phyloP scores from a whole-genome alignment of 2,329 filamentous ascomycete species.

The Fusarium sp. region DNA sequence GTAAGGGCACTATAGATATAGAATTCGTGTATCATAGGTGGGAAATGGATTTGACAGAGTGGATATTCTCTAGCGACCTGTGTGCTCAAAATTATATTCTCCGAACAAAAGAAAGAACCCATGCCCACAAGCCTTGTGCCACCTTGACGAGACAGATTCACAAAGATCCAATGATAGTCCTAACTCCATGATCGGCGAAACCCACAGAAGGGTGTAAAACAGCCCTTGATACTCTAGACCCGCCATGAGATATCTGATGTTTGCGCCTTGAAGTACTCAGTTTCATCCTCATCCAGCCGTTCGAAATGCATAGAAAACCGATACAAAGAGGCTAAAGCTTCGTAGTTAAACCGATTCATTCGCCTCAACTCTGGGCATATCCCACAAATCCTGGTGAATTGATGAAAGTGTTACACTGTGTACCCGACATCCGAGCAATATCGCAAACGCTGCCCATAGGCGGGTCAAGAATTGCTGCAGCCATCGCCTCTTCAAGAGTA shows the following conservation, averaged over 20 bases:
- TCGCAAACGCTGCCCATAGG: slow-evolving; percentile 10
- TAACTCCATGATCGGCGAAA: background rate
- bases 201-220: background rate
- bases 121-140: no score
- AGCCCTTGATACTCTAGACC: slow-evolving; percentile 3
- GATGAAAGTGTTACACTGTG: slow-evolving; percentile 2
- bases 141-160: no score
- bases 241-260: background rate
- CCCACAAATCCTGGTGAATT: slow-evolving; percentile 21
- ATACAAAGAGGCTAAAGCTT: slow-evolving; percentile 4
- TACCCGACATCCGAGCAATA: background rate
- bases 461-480: slow-evolving; percentile 15
- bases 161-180: background rate
- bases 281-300: background rate
- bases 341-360: background rate
- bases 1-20: slow-evolving; percentile 66
- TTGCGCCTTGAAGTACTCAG: background rate
- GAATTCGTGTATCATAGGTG: slow-evolving; percentile 9
- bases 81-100: slow-evolving; percentile 2
- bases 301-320: background rate
- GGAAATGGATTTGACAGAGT: slow-evolving; percentile 29
- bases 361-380: slow-evolving; percentile 25
- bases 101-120: slow-evolving; percentile 8
- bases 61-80: slow-evolving; percentile 25
- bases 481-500: slow-evolving; percentile 38